Conservation (phyloP, 2,329 filamentous ascomycete genomes). For the Paraphaeosphaeria minitans region DNA sequence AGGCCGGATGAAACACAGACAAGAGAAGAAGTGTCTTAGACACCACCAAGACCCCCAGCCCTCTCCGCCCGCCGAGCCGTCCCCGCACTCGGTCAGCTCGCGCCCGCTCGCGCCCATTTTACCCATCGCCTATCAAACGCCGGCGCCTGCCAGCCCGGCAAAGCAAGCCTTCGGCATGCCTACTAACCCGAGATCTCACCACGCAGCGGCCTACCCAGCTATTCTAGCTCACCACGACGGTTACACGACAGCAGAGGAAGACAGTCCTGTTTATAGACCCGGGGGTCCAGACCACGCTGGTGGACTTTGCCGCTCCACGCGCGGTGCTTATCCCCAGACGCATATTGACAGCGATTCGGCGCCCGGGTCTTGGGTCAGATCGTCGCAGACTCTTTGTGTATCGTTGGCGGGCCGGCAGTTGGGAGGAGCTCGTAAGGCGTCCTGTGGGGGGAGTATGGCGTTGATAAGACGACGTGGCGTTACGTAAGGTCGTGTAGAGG, state of each 20-base stretch:
- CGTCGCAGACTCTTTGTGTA: not conserved
- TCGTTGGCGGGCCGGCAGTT: not conserved
- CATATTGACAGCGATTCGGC: conserved; percentile 3
- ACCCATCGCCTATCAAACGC: not conserved
- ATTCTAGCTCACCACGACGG: not conserved
- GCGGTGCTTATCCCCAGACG: not conserved
- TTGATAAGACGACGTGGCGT: not conserved
- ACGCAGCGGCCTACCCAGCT: not conserved
- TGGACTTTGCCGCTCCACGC: not conserved
- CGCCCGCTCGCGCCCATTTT: not conserved
- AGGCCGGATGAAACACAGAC: not conserved
- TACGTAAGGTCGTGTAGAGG: not conserved
- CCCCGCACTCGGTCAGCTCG: not conserved
- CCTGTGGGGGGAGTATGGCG: not conserved
- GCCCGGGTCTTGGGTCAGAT: not conserved
- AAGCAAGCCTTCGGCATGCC: not conserved
- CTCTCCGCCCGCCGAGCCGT: not conserved
- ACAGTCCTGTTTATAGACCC: not conserved
- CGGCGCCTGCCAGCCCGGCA: not conserved
- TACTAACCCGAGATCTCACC: not conserved
- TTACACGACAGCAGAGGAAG: not conserved
- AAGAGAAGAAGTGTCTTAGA: not conserved
- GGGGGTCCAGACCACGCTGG: not conserved
- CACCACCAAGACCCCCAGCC: not conserved
- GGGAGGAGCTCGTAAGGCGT: too few relatives aligned